Conservation (phyloP, 805 yeast species). For the Lipomyces chichibuensis region DNA sequence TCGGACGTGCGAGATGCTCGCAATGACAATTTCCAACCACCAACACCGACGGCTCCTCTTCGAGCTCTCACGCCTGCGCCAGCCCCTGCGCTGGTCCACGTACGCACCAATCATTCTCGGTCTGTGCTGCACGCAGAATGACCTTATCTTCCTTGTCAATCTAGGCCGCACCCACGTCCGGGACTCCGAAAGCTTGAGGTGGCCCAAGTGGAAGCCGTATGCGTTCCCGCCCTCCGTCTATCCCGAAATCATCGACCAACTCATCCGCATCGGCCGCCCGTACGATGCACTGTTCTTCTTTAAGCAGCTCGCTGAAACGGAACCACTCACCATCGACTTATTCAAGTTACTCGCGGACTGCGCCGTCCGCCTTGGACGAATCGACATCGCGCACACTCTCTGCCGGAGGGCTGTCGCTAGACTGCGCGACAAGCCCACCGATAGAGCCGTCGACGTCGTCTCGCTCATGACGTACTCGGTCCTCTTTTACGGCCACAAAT, state of each 20-base stretch:
- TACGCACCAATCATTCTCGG: background rate
- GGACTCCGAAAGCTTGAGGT: background rate
- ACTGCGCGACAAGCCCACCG: background rate
- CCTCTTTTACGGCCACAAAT: background rate
- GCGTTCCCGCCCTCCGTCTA: background rate
- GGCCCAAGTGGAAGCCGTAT: background rate
- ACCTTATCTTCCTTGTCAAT: background rate
- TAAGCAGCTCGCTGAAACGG: background rate
- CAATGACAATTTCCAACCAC: background rate
- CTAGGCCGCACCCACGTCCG: background rate
- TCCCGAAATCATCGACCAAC: conserved; percentile 7
- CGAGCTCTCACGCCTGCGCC: conserved; percentile 16
- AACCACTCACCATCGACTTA: background rate
- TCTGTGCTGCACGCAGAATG: background rate
- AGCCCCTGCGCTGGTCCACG: conserved; percentile 5
- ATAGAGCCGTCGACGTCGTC: background rate
- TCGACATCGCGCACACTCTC: background rate
- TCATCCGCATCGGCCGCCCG: background rate
- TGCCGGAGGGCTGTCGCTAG: background rate
- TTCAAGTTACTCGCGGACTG: background rate
- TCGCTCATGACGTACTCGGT: background rate
- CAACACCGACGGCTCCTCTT: conserved; percentile 8
- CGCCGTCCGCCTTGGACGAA: background rate
- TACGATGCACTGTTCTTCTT: background rate
- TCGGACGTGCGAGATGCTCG: background rate